Evolutionary conservation across 2,329 filamentous ascomycete genomes (phyloP).

Genomic region (Xenosphaeropsis pyriputrescens): DNA sequence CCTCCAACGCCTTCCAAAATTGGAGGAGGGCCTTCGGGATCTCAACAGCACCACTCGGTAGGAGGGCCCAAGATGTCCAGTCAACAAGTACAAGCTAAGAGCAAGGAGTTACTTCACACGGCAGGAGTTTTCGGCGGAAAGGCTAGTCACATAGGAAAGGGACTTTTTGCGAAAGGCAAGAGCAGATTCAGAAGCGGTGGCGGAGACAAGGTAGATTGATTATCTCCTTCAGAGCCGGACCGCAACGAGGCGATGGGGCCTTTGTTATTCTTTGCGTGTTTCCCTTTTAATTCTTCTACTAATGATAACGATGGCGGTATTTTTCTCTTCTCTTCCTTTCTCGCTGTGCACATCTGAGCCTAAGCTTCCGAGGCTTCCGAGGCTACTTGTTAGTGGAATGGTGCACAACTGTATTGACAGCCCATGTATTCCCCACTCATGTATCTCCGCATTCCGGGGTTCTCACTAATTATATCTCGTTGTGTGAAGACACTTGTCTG

Average conservation of each 20-base stretch:
- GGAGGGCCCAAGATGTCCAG: conserved; percentile 13
- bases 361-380: background rate
- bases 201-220: conserved; percentile 77
- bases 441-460: too few relatives aligned
- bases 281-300: conserved; percentile 10
- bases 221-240: conserved; percentile 23
- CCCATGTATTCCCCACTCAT: too few relatives aligned
- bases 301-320: conserved; percentile 9
- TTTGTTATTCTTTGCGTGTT: conserved; percentile 7
- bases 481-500: too few relatives aligned
- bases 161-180: conserved; percentile 79
- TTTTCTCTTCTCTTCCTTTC: conserved; percentile 8
- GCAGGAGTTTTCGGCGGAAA: conserved; percentile 59
- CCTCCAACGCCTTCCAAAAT: conserved; percentile 6
- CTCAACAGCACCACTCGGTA: conserved; percentile 13
- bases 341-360: background rate
- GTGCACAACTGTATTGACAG: too few relatives aligned
- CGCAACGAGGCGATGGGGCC: conserved; percentile 16
- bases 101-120: conserved; percentile 78
- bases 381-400: background rate
- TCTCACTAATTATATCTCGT: too few relatives aligned
- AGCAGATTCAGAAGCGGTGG: conserved; percentile 56
- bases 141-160: conserved; percentile 71
- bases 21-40: conserved; percentile 6
- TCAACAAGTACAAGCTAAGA: conserved; percentile 41